Base-by-base conservation (phyloP, 2,329 filamentous ascomycete genomes). In the Monascus ruber region DNA sequence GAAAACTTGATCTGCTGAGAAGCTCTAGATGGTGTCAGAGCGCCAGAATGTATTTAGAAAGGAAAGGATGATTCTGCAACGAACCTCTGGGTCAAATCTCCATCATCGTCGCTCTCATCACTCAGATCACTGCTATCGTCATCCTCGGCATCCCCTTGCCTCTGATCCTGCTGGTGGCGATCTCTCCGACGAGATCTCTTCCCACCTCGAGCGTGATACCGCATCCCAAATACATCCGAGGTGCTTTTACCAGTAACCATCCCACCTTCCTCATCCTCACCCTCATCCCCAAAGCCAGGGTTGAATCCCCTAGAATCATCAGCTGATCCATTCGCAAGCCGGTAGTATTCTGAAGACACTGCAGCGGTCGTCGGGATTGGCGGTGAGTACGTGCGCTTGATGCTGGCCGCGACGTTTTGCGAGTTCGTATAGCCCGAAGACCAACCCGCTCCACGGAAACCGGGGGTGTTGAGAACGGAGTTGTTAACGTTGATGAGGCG, bases 1-100 rank as follows among this genome's bases (percentile, higher is more conserved):
- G 83, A 79, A 62, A 98, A 98, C 56, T 89, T 88, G 59, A 96
- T 94, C 59, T 93, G 85, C 57, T 93, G 85, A 2, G 83, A 82
- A 34, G 84, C 82, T 39, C 83, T 72, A 37, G n/a, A 35, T 25
- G 10, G 29, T 31, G 42, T 59, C 26, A 59, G 52, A 37, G 46
- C 10, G 11, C 39, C 33, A 41, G 17, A 17, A 17, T 17, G 17
- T 5, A 17, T 11, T 7, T 26, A 28, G 33, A 26, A 34, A 24
- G 28, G 10, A 24, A 26, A 7, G 24, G 25, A 36, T 24, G 37
- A 35, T 33, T 5, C 17, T 29, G 11, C 8, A 8, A 52, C 50
- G 38, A 39, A 62, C 63, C 58, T 60, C 49, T 57, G 55, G 34
- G 48, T 48, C 31, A 53, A 56, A 24, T 77, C 72, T 3, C 66